These are phyloP conservation scores for Cladorrhinum sp. DNA, from an alignment of 2,329 filamentous ascomycete genomes.

Conservation along the genomic window DNA sequence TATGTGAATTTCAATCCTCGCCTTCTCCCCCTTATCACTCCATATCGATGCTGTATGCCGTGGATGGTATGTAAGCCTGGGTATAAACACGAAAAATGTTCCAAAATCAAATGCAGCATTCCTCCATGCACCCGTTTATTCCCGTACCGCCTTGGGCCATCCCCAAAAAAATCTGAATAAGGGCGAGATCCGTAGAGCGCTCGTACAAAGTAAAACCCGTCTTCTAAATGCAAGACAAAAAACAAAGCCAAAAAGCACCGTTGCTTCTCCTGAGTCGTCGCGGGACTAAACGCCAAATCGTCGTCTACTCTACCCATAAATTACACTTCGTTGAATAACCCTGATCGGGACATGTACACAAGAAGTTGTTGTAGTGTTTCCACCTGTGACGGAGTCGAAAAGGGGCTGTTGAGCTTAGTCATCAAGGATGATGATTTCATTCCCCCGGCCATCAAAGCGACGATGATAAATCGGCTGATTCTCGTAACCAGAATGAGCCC, in stretches of 20 bases:
- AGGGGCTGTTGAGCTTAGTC: neutral
- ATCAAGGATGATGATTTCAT: neutral
- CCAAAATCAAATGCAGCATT: neutral
- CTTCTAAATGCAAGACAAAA: neutral
- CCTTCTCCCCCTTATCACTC: neutral
- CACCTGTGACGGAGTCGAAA: too few species aligned
- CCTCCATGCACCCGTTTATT: neutral
- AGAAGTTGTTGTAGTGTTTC: neutral
- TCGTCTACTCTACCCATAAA: neutral
- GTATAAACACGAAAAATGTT: neutral
- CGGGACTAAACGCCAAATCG: neutral
- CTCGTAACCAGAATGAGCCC: neutral
- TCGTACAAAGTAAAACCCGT: neutral
- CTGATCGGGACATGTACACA: neutral
- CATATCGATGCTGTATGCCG: neutral
- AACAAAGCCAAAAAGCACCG: neutral
- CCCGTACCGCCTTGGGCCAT: neutral
- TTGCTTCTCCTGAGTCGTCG: neutral
- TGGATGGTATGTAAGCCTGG: neutral
- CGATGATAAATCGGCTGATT: neutral
- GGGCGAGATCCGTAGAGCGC: neutral
- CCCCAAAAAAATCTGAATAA: too few species aligned
- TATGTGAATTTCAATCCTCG: neutral
- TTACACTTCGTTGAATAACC: neutral
- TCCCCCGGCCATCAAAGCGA: neutral